Conservation (phyloP, 805 yeast genomes). For the Suhomyces xylopsoci region DNA sequence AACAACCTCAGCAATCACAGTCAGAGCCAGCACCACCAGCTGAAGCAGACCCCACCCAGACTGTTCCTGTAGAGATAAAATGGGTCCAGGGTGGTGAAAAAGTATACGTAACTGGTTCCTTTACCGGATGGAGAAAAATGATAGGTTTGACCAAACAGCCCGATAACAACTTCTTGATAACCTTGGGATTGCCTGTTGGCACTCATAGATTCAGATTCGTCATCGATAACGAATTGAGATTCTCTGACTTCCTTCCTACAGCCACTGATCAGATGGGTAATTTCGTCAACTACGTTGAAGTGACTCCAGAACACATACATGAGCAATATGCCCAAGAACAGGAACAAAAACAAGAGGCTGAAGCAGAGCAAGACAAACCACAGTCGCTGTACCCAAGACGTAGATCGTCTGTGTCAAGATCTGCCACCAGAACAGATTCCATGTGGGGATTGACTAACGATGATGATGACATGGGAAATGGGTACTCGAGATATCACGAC, state of each 20-base stretch:
- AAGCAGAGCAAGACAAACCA: slow-evolving; percentile 17
- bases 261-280: slow-evolving; percentile 98
- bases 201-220: slow-evolving; percentile 92
- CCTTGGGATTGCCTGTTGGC: slow-evolving; percentile 79
- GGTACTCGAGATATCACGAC: slow-evolving; percentile 73
- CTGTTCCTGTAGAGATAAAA: slow-evolving; percentile 62
- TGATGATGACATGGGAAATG: slow-evolving; percentile 81
- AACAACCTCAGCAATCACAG: slow-evolving; percentile 9
- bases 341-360: slow-evolving; percentile 13
- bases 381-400: slow-evolving; percentile 16
- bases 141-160: slow-evolving; percentile 67
- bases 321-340: slow-evolving; percentile 28
- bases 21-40: slow-evolving; percentile 7
- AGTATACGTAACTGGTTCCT: slow-evolving; percentile 95
- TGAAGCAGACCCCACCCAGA: slow-evolving; percentile 26
- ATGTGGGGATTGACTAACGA: slow-evolving; percentile 61
- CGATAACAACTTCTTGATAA: slow-evolving; percentile 59
- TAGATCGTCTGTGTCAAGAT: slow-evolving; percentile 28
- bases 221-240: slow-evolving; percentile 87
- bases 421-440: slow-evolving; percentile 49
- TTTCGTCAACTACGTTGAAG: slow-evolving; percentile 87
- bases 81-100: slow-evolving; percentile 97
- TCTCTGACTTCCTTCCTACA: slow-evolving; percentile 86
- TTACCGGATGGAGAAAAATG: slow-evolving; percentile 98
- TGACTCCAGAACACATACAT: slow-evolving; percentile 43